Conservation (phyloP, 2,329 filamentous ascomycete species). For the Orbilia brochopaga region DNA sequence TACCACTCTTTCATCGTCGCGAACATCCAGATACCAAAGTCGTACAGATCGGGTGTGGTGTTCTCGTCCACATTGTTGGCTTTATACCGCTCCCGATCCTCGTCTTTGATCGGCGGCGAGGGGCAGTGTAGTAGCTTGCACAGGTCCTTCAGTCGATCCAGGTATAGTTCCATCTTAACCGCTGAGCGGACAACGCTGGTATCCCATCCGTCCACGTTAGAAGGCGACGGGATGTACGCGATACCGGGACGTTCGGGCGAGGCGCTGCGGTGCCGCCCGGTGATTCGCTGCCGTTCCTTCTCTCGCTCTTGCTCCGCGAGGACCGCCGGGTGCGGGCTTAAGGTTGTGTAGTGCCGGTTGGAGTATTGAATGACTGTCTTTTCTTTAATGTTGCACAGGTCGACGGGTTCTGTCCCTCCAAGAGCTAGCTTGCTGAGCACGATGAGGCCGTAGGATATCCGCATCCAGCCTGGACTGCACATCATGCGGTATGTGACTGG, state of each 20-base stretch:
- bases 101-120: constrained; percentile 13
- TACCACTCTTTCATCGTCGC: constrained; percentile 50
- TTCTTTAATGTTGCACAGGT: constrained; percentile 41
- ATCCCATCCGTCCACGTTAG: constrained; percentile 44
- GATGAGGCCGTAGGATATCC: constrained; percentile 35
- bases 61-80: constrained; percentile 41
- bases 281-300: constrained; percentile 6
- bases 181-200: constrained; percentile 38
- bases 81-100: constrained; percentile 38
- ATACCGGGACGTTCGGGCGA: constrained; percentile 29
- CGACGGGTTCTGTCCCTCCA: constrained; percentile 41
- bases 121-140: constrained; percentile 32
- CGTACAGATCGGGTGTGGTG: constrained; percentile 30
- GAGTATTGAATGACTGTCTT: constrained; percentile 46
- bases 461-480: constrained; percentile 34
- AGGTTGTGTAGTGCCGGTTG: constrained; percentile 24
- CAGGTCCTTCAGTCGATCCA: constrained; percentile 23
- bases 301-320: constrained; percentile 9
- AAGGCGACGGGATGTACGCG: constrained; percentile 19
- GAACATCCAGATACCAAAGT: constrained; percentile 49
- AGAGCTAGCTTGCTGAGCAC: constrained; percentile 44
- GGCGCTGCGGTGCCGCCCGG: constrained; percentile 14
- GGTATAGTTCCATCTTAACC: constrained; percentile 41
- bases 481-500: constrained; percentile 16
- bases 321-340: constrained; percentile 36